These are phyloP conservation scores for Bipolaris sorokiniana DNA, from an alignment of 2,329 filamentous ascomycete species.

Conservation along the genomic window DNA sequence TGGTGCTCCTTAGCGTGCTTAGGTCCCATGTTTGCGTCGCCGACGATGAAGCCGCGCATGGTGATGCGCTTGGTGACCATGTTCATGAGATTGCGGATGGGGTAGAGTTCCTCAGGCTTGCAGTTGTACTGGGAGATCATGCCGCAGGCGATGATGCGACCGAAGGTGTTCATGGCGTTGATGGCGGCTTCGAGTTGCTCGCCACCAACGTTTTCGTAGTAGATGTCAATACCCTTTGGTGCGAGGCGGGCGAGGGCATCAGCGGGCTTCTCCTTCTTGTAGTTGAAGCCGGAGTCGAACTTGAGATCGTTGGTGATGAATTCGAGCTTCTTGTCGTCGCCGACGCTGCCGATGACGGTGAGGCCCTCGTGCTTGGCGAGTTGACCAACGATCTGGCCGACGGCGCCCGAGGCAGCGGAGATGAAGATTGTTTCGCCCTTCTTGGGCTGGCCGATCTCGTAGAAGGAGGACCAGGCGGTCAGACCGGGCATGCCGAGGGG, in stretches of 20 bases:
- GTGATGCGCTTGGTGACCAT: constrained; percentile 72
- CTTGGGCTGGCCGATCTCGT: constrained; percentile 76
- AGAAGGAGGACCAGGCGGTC: constrained; percentile 76
- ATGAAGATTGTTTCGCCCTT: constrained; percentile 84
- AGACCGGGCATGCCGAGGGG: constrained; percentile 79
- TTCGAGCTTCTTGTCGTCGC: constrained; percentile 78
- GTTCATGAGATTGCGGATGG: constrained; percentile 68
- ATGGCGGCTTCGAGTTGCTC: constrained; percentile 74
- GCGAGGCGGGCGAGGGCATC: constrained; percentile 74
- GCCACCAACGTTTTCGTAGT: constrained; percentile 81
- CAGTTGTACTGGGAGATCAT: constrained; percentile 83
- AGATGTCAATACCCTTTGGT: constrained; percentile 80
- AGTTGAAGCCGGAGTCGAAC: constrained; percentile 82
- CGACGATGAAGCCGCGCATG: constrained; percentile 78
- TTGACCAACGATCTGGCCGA: constrained; percentile 83
- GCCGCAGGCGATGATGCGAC: constrained; percentile 66
- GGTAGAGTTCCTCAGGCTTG: constrained; percentile 62
- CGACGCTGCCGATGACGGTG: constrained; percentile 79
- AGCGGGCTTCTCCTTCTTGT: constrained; percentile 77
- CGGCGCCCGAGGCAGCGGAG: constrained; percentile 78
- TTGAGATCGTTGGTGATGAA: constrained; percentile 73
- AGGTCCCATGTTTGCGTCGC: constrained; percentile 68
- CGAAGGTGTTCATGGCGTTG: constrained; percentile 66
- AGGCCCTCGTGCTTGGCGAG: constrained; percentile 81
- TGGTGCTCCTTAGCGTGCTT: constrained; percentile 74